Evolutionary conservation across 2,329 filamentous ascomycete genomes (phyloP).

Genomic region (Cladosporium austrohemisphaericum): DNA sequence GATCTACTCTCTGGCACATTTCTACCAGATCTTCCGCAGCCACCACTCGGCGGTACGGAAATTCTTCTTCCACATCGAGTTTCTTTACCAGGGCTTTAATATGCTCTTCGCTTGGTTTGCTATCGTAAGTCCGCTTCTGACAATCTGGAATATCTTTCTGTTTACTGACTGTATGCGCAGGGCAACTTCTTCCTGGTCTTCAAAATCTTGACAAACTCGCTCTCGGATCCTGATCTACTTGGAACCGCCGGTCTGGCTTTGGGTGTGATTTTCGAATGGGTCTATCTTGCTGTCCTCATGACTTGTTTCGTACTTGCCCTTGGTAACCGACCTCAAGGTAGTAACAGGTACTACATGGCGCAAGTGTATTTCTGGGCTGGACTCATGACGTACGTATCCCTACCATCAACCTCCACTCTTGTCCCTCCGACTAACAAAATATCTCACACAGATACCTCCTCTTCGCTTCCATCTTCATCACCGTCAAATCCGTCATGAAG

Average conservation of each 20-base stretch:
- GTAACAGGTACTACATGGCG: slow-evolving; percentile 86
- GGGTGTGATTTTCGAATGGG: slow-evolving; percentile 89
- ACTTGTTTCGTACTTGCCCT: slow-evolving; percentile 93
- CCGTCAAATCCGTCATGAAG: slow-evolving; percentile 75
- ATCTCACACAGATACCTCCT: slow-evolving; percentile 65
- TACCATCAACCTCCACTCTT: neutral
- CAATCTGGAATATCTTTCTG: neutral
- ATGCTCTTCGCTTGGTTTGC: slow-evolving; percentile 99
- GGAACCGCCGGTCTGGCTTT: slow-evolving; percentile 75
- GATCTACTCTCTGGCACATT: slow-evolving; percentile 90
- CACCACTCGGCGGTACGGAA: slow-evolving; percentile 86
- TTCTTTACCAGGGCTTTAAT: slow-evolving; percentile 88
- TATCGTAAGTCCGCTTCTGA: slow-evolving; percentile 54
- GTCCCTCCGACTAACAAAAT: neutral
- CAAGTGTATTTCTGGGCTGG: slow-evolving; percentile 99
- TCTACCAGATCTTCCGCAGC: slow-evolving; percentile 92
- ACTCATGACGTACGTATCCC: slow-evolving; percentile 73
- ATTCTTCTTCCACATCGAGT: slow-evolving; percentile 85
- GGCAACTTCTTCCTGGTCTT: slow-evolving; percentile 99
- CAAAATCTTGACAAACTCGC: slow-evolving; percentile 86
- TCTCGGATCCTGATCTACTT: slow-evolving; percentile 66
- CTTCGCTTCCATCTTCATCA: slow-evolving; percentile 93
- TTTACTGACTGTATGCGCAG: slow-evolving; percentile 28
- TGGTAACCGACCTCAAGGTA: slow-evolving; percentile 91
- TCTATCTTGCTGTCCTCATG: slow-evolving; percentile 86